Percentiles rank a stretch among this genome's conserved stretches.
These are phyloP conservation scores for Cicer bijugum DNA, from an alignment of 306 rosid species.

Conservation along the genomic window DNA sequence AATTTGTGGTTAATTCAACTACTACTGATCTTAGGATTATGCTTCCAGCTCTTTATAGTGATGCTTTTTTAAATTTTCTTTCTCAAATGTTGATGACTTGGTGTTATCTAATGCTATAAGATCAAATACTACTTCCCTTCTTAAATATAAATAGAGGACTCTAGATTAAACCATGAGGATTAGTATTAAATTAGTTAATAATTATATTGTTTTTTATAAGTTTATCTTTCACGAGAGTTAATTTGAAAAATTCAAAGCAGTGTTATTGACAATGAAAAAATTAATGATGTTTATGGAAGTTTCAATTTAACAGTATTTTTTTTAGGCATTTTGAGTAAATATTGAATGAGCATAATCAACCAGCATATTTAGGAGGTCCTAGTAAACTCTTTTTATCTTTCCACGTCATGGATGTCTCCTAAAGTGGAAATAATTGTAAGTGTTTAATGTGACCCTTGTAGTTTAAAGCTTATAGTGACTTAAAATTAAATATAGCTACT, in stretches of 20 bases:
- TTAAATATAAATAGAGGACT: too few relatives aligned
- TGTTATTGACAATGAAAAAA: too few relatives aligned
- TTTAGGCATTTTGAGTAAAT: too few relatives aligned
- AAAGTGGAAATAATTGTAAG: constrained; percentile 17
- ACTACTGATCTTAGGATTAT: constrained; percentile 22
- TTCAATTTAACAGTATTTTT: too few relatives aligned
- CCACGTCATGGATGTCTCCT: constrained; percentile 31
- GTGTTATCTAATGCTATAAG: not conserved
- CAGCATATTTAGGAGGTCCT: too few relatives aligned
- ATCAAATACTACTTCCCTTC: not conserved
- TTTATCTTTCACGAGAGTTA: too few relatives aligned
- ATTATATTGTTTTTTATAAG: too few relatives aligned
- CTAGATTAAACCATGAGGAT: too few relatives aligned
- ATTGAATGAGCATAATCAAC: too few relatives aligned
- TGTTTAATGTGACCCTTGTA: constrained; percentile 5
- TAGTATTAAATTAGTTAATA: too few relatives aligned
- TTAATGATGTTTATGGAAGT: too few relatives aligned
- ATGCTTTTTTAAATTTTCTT: constrained; percentile 8
- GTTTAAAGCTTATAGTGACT: not conserved
- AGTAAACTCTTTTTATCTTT: not conserved
- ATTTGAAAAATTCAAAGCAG: too few relatives aligned
- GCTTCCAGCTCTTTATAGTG: constrained; percentile 22
- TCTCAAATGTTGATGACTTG: constrained; percentile 39
- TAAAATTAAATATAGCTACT: not conserved
- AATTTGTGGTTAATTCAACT: constrained; percentile 42